Base-by-base conservation (phyloP, 768 basidiomycete species). In the Coprinopsis marcescibilis region DNA sequence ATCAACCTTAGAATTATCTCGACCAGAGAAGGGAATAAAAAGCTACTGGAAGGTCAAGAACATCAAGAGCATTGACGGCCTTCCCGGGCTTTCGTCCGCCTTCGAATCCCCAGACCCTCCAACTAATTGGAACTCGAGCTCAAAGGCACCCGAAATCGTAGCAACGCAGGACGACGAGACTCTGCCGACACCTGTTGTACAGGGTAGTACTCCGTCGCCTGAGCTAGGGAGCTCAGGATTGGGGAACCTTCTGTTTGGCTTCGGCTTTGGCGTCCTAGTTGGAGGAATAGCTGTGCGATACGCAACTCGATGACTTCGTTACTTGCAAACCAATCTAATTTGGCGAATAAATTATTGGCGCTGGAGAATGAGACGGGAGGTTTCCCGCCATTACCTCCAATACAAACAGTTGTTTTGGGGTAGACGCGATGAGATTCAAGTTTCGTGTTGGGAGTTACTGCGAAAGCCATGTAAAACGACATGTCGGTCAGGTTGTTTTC, bases 1-100 rank as follows among this genome's bases (percentile, higher is more conserved):
- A 14, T 12, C 26, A 33, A 19, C 20, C 27, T 33, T 45, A 2
- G 24, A 24, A n/a, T 34, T 1, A 20, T 21, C 40, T 43, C 35
- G n/a, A n/a, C 53, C 62, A 21, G 57, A 68, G 12, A 64, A 68
- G 4, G 78, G 76, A 1, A 56, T 81, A 32, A 75, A 71, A 50
- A 59, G 62, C 3, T 82, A 76, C 56, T 82, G 80, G 78, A 58
- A 53, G 15, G 50, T 53, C 4, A 60, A 65, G 38, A 83, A 83
- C 50, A 23, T 52, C 14, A 59, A 55, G 19, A 49, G 48, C 24
- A 53, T 80, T 11, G 80, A 81, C 46, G 78, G 78, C 4, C 65
- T 81, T 5, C 69, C 75, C 0, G 79, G 60, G 0, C 43, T 80
- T 17, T 37, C 44, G 15, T 37, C 43, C 17, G 75, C 72, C 4